Base-by-base conservation (phyloP, 83 land plant species). In the Picea abies region DNA sequence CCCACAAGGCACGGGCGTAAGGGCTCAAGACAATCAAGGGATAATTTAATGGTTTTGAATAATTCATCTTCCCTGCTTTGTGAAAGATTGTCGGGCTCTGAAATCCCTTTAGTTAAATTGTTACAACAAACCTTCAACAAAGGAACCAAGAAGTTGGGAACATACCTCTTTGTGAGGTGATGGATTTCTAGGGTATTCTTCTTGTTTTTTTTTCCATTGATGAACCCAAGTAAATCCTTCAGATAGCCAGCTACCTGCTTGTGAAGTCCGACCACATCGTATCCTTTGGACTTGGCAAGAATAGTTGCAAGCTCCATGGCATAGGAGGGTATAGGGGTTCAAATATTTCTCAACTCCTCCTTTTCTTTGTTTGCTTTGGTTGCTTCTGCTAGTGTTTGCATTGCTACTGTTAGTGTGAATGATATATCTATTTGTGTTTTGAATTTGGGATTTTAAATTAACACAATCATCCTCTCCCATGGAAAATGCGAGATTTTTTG, bases 141-240 rank as follows among this genome's bases (percentile, higher is more conserved):
- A 56, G 67, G 86, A 44, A 80, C 86, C 14, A 86, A 69, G 63
- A 89, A 86, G 39, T 37, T 37, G n/a, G 90, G 89, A 44, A 86
- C 84, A 44, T 67, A 84, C 72, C 73, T 77, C 82, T 86, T 89
- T 44, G 90, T 88, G 4, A 58, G 26, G 12, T n/a, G 23, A 81
- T 81, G 86, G 29, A 26, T 62, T 5, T 79, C 26, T 47, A 0
- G 15, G 4, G 35, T 67, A 3, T 29, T 37, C 39, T 81, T 68
- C 17, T 37, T 29, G 60, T 81, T 85, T 56, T 85, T 71, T 64
- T 82, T 82, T 1, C 79, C 79, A 5, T 26, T 29, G 39, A 37
- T 37, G n/a, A 35, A 47, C 39, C 39, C 3, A 3, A 39, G 44
- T 12, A 81, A 29, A 23, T 76, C 63, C 14, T 49, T 16, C 26